phyloP scores from a whole-genome alignment of 257 asterid species.

The Penstemon eatonii region DNA sequence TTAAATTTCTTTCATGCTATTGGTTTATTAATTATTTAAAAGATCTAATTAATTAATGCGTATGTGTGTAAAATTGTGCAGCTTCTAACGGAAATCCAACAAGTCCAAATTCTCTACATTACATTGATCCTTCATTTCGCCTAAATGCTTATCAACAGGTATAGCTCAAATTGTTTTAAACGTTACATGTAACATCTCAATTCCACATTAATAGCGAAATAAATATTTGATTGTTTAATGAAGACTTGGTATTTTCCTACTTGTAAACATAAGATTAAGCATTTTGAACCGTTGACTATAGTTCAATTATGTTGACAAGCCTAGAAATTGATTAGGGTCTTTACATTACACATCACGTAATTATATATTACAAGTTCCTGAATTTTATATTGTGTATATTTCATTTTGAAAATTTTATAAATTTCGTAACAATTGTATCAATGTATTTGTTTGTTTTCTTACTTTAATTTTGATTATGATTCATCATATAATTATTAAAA shows the following conservation, averaged over 20 bases:
- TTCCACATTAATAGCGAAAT: too few relatives aligned
- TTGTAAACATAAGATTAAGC: not conserved
- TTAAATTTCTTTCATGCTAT: not conserved
- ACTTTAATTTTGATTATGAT: not conserved
- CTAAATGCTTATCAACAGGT: constrained; percentile 81
- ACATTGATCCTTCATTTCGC: constrained; percentile 61
- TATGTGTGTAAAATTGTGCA: constrained; percentile 30
- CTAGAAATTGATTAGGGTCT: too few relatives aligned
- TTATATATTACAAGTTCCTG: too few relatives aligned
- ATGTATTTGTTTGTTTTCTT: too few relatives aligned
- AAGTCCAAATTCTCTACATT: constrained; percentile 56
- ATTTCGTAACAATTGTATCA: too few relatives aligned
- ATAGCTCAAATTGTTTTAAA: not conserved
- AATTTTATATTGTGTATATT: too few relatives aligned
- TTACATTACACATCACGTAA: too few relatives aligned
- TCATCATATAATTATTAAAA: constrained; percentile 7
- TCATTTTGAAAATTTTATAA: too few relatives aligned
- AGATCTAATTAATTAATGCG: not conserved
- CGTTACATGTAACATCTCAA: not conserved
- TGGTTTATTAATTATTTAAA: not conserved
- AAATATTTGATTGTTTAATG: not conserved
- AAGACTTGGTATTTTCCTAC: too few relatives aligned
- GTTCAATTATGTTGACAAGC: not conserved
- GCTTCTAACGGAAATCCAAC: constrained; percentile 77
- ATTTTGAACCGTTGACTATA: not conserved